These are phyloP conservation scores for Neobulgaria alba DNA, from an alignment of 2,329 filamentous ascomycete genomes.

Conservation along the genomic window DNA sequence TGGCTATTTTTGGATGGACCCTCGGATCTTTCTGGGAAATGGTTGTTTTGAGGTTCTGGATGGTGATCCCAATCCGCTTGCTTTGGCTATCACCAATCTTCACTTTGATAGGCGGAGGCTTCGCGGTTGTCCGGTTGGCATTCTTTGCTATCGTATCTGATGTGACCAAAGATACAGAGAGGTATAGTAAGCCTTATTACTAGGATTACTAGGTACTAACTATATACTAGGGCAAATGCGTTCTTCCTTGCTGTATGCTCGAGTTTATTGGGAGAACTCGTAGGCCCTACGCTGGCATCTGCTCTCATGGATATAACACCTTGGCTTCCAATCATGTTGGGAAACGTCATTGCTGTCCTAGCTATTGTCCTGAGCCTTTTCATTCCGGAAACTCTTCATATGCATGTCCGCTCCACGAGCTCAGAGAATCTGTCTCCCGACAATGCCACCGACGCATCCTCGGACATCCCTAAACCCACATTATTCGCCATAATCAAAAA, in stretches of 20 bases:
- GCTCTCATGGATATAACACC: conserved; percentile 29
- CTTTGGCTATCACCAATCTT: conserved; percentile 30
- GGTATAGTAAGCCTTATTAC: too few relatives aligned
- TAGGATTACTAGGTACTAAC: too few relatives aligned
- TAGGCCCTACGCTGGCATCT: conserved; percentile 32
- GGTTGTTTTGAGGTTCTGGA: conserved; percentile 29
- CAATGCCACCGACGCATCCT: not conserved
- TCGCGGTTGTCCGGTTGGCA: conserved; percentile 26
- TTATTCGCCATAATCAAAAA: conserved; percentile 8
- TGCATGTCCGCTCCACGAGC: conserved; percentile 6
- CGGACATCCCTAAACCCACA: not conserved
- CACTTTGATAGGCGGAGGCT: conserved; percentile 31
- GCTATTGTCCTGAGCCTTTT: conserved; percentile 20
- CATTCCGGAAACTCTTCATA: conserved; percentile 27
- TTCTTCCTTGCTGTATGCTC: conserved; percentile 29
- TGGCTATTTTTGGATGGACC: conserved; percentile 27
- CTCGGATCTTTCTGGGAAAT: conserved; percentile 26
- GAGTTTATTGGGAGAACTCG: conserved; percentile 29
- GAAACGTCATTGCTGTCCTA: conserved; percentile 9
- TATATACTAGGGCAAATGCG: conserved; percentile 30
- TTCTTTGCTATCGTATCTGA: conserved; percentile 32
- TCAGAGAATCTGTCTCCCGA: conserved; percentile 7
- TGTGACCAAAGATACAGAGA: conserved; percentile 30
- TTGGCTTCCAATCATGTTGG: conserved; percentile 21
- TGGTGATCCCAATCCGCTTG: conserved; percentile 27